These are phyloP conservation scores for Bimuria novae-zelandiae DNA, from an alignment of 2,329 filamentous ascomycete genomes.

Conservation along the genomic window DNA sequence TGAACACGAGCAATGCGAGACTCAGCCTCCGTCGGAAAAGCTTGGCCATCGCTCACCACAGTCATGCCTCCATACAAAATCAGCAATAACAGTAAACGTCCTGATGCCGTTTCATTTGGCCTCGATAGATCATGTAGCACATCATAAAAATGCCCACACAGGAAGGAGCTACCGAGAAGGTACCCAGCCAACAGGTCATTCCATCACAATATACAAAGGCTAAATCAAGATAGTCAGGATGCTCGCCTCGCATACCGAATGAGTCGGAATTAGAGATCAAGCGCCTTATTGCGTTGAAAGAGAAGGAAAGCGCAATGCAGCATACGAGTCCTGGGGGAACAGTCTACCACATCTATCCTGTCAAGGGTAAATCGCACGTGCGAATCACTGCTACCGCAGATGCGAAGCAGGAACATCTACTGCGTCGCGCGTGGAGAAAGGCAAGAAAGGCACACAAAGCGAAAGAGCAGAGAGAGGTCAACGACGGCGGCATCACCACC, in stretches of 20 bases:
- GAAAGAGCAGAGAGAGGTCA: too few relatives aligned
- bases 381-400: conserved; percentile 19
- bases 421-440: conserved; percentile 13
- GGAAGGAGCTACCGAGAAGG: too few relatives aligned
- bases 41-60: background rate
- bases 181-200: too few relatives aligned
- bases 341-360: conserved; percentile 31
- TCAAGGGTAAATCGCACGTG: conserved; percentile 16
- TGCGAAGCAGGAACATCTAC: conserved; percentile 24
- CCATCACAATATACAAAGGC: too few relatives aligned
- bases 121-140: too few relatives aligned
- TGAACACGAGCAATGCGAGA: conserved; percentile 6
- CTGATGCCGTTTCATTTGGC: too few relatives aligned
- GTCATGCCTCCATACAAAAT: background rate
- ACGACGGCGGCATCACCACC: too few relatives aligned
- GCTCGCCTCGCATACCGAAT: too few relatives aligned
- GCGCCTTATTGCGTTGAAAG: background rate
- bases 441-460: too few relatives aligned
- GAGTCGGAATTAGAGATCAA: too few relatives aligned
- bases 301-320: background rate
- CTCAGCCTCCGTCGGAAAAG: background rate
- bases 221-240: too few relatives aligned
- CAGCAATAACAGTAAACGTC: background rate
- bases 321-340: background rate
- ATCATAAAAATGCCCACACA: background rate